These are phyloP conservation scores for Wickerhamiella lipophila DNA, from an alignment of 805 yeast species.

Conservation along the genomic window DNA sequence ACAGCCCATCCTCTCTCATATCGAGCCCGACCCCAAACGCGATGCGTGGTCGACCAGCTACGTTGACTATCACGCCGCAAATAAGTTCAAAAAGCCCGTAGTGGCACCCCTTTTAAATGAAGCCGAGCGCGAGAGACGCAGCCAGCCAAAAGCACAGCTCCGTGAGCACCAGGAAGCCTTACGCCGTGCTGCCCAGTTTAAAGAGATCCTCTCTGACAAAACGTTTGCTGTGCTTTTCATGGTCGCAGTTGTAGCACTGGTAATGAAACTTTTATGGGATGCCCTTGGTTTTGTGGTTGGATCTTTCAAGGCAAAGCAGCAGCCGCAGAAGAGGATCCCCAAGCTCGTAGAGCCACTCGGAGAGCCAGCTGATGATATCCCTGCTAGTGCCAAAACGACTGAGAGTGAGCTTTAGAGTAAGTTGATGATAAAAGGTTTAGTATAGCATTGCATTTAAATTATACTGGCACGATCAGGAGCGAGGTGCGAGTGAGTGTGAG, in stretches of 20 bases:
- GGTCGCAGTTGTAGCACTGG: slow-evolving; percentile 13
- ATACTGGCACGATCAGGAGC: too few relatives aligned
- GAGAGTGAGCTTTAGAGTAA: neutral
- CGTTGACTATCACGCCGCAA: slow-evolving; percentile 10
- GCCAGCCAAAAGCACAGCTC: neutral
- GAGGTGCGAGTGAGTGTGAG: too few relatives aligned
- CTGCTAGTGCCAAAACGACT: neutral
- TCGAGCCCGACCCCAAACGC: slow-evolving; percentile 24
- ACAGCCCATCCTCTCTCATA: slow-evolving; percentile 21
- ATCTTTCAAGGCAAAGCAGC: too few relatives aligned
- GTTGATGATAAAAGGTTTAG: too few relatives aligned
- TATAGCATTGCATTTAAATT: neutral
- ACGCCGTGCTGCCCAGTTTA: slow-evolving; percentile 15
- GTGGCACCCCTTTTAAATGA: slow-evolving; percentile 18
- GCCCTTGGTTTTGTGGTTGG: neutral
- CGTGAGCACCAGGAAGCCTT: neutral
- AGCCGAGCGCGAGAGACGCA: neutral
- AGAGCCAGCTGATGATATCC: too few relatives aligned
- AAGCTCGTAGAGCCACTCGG: neutral
- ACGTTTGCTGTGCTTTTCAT: slow-evolving; percentile 17
- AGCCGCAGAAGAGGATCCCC: too few relatives aligned
- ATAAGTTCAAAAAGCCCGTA: slow-evolving; percentile 15
- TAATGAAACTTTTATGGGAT: neutral
- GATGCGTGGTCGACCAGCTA: slow-evolving; percentile 18
- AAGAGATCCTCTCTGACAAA: slow-evolving; percentile 19